Evolutionary conservation across 2,329 filamentous ascomycete genomes (phyloP).

Genomic region (Neonectria magnoliae): DNA sequence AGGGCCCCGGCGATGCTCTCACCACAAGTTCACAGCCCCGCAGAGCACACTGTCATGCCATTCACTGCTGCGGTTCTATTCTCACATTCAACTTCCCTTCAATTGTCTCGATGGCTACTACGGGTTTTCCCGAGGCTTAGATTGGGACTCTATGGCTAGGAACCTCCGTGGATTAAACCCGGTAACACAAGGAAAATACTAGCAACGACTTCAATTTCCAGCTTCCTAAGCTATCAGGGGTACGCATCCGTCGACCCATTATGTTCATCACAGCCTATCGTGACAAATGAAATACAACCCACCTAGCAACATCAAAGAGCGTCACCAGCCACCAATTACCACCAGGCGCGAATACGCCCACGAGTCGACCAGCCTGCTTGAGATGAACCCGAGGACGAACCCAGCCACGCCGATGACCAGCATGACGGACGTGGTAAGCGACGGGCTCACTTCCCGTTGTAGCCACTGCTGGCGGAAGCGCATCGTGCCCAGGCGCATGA

Average conservation of each 20-base stretch:
- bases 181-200: neutral
- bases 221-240: neutral
- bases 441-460: constrained; percentile 31
- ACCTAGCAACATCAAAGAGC: neutral
- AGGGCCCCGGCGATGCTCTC: no score
- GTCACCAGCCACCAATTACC: neutral
- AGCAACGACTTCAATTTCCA: neutral
- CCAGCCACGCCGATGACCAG: constrained; percentile 33
- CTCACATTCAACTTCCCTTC: no score
- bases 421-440: constrained; percentile 31
- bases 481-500: constrained; percentile 31
- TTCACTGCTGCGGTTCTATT: no score
- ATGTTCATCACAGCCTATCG: neutral
- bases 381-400: constrained; percentile 27
- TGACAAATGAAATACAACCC: constrained; percentile 8
- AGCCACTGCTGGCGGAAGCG: constrained; percentile 25
- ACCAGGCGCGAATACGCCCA: constrained; percentile 6
- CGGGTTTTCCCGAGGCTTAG: no score
- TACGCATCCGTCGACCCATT: neutral
- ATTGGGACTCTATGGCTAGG: constrained; percentile 24
- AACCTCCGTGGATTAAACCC: no score
- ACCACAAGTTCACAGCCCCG: no score
- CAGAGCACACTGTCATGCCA: no score
- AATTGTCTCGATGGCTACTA: no score
- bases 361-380: constrained; percentile 28